Percentiles rank a stretch among this genome's conserved stretches.
Evolutionary conservation across 1,284 basidiomycete species (phyloP).

Genomic region (Heterobasidion annosum): DNA sequence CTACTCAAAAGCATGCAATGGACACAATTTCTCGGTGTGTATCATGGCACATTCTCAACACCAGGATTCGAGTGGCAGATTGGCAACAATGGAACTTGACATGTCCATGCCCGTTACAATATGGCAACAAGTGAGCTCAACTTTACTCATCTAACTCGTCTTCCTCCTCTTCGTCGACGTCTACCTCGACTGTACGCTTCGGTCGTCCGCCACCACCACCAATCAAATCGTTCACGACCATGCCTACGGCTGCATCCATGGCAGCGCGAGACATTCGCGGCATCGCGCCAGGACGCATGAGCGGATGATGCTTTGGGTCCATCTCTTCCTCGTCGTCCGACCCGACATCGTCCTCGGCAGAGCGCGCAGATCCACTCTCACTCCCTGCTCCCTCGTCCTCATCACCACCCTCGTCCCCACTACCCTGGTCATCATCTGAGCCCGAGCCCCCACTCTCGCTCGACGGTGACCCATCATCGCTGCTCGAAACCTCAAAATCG

Average conservation of each 20-base stretch:
- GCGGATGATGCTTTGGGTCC: constrained; percentile 47
- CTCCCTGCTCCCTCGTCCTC: constrained; percentile 15
- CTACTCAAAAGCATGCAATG: too few species aligned
- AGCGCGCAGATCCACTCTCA: constrained; percentile 13
- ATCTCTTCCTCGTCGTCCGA: constrained; percentile 29
- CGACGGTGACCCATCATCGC: constrained; percentile 20
- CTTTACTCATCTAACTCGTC: constrained; percentile 1
- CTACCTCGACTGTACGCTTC: background rate
- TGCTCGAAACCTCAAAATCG: constrained; percentile 29
- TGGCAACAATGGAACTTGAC: too few species aligned
- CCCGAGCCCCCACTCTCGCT: constrained; percentile 8
- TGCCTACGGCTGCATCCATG: constrained; percentile 53
- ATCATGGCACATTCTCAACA: too few species aligned
- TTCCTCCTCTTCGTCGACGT: background rate
- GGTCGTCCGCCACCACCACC: constrained; percentile 15
- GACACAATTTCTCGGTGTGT: too few species aligned
- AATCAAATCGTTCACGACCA: constrained; percentile 45
- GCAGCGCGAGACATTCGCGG: constrained; percentile 55
- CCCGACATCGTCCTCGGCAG: constrained; percentile 15
- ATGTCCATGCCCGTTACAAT: too few species aligned
- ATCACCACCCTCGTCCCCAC: constrained; percentile 19
- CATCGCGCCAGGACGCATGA: constrained; percentile 58
- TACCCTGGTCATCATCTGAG: constrained; percentile 11
- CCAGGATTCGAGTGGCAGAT: too few species aligned
- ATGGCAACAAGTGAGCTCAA: too few species aligned